Base-by-base conservation (phyloP, 2,329 filamentous ascomycete species). In the Hypoxylon rubiginosum region DNA sequence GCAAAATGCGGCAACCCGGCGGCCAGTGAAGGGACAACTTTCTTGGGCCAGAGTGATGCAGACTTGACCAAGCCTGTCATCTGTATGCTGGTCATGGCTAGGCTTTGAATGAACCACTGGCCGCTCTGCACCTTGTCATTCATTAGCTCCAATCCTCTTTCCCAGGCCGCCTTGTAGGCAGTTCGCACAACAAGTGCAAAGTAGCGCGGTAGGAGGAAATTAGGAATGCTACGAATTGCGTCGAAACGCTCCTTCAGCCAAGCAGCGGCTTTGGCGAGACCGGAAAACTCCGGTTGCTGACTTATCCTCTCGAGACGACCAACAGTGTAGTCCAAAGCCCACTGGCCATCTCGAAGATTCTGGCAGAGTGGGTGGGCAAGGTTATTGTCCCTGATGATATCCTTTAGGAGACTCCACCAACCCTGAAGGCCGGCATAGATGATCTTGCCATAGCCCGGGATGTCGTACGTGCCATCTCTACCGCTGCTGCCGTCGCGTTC, bases 361-460 rank as follows among this genome's bases (percentile, higher is more conserved):
- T 97, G 91, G 79, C 95, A 98, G 10, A 99, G 85, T 0, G 96
- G 92, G 76, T 99, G 96, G 0, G 92, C 96, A 8, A 99, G 87
- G 76, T 98, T 90, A 77, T 99, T 99, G 69, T 96, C 90, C 54
- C 86, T 87, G 72, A 98, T 92, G 67, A 99, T 91, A 62, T 92
- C 85, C 72, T 93, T 91, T 45, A 99, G 82, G 0, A 97, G 84
- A 77, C 94, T 97, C 94, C 95, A 97, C 95, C 96, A 99, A 39
- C 97, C 97, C 78, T 99, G 96, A n/a, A 99, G 85, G 66, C 96
- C 96, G 65, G 95, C 95, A 78, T 98, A 99, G 1, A 97, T 92
- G 45, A 97, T 86, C 64, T 91, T 89, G 2, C 94, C 95, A 75
- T 94, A 84, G 0, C 90, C 90, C 1, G 96, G 96, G 69, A 99